Conservation (phyloP, 1,284 basidiomycete species). For the Cutaneotrichosporon sp. region DNA sequence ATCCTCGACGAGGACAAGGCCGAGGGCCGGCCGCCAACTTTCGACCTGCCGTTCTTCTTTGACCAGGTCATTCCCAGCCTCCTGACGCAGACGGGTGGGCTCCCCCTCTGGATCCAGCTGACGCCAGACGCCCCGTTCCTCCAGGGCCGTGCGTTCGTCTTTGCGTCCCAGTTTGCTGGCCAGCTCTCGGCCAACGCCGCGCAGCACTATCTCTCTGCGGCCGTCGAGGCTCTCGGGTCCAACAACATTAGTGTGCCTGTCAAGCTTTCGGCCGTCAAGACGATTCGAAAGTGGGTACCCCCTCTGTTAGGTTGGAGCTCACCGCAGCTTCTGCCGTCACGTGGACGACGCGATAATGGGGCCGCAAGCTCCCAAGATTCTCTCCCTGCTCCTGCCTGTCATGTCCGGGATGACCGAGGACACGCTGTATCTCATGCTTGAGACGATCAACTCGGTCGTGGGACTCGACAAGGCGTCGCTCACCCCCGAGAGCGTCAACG, state of each 20-base stretch:
- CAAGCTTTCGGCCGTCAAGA: constrained; percentile 89
- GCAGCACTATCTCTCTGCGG: constrained; percentile 77
- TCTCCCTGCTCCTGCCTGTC: constrained; percentile 79
- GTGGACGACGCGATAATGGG: constrained; percentile 53
- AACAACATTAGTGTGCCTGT: constrained; percentile 67
- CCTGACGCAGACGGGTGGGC: constrained; percentile 48
- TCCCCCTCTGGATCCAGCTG: not conserved
- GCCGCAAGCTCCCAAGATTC: constrained; percentile 66
- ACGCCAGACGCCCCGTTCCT: constrained; percentile 73
- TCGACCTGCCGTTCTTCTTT: constrained; percentile 73
- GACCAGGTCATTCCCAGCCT: constrained; percentile 71
- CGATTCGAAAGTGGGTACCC: constrained; percentile 70
- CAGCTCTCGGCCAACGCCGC: constrained; percentile 66
- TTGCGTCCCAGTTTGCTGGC: constrained; percentile 81
- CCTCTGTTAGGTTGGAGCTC: not conserved
- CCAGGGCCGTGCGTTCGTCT: constrained; percentile 89
- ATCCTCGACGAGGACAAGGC: constrained; percentile 67
- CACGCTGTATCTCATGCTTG: constrained; percentile 82
- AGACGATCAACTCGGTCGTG: constrained; percentile 72
- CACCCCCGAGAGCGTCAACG: constrained; percentile 58
- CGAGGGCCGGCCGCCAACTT: constrained; percentile 56
- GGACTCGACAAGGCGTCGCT: constrained; percentile 68
- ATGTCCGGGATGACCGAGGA: constrained; percentile 74
- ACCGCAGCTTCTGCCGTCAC: constrained; percentile 51
- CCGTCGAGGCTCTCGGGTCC: constrained; percentile 76